Conservation (phyloP, 768 basidiomycete genomes). For the Termitomyces sp. region DNA sequence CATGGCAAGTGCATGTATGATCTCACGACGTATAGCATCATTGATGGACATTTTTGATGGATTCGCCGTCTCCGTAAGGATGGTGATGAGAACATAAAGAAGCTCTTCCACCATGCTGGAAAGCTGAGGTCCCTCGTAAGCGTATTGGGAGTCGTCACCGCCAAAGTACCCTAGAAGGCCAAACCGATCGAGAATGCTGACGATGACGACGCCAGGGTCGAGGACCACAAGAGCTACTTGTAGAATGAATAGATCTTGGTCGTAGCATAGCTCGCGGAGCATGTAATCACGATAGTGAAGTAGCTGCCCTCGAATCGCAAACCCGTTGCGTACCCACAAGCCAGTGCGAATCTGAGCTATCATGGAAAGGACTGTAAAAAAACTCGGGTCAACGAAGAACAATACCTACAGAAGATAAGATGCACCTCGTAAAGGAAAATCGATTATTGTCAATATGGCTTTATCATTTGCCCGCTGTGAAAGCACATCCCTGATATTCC, state of each 20-base stretch:
- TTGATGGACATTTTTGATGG: slow-evolving; percentile 63
- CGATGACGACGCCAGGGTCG: slow-evolving; percentile 72
- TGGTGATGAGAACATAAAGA: slow-evolving; percentile 79
- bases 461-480: slow-evolving; percentile 57
- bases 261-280: slow-evolving; percentile 93
- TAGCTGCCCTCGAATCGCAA: slow-evolving; percentile 90
- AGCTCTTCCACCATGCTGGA: slow-evolving; percentile 90
- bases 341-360: slow-evolving; percentile 93
- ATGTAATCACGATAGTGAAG: slow-evolving; percentile 96
- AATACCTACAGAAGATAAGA: not conserved
- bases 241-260: slow-evolving; percentile 84
- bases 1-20: slow-evolving; percentile 86
- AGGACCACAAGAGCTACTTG: slow-evolving; percentile 76
- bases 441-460: slow-evolving; percentile 70
- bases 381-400: not conserved
- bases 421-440: slow-evolving; percentile 80
- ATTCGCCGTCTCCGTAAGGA: slow-evolving; percentile 76
- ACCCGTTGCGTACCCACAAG: slow-evolving; percentile 97
- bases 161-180: slow-evolving; percentile 76
- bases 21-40: slow-evolving; percentile 69
- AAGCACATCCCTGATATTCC: slow-evolving; percentile 56
- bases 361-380: slow-evolving; percentile 67
- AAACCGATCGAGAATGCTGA: slow-evolving; percentile 88
- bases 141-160: slow-evolving; percentile 49
- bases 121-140: slow-evolving; percentile 67